Evolutionary conservation across 2,329 filamentous ascomycete species (phyloP), one percentile per base, ranked within the genome.

Genomic region (Geoglossum cookeanum): DNA sequence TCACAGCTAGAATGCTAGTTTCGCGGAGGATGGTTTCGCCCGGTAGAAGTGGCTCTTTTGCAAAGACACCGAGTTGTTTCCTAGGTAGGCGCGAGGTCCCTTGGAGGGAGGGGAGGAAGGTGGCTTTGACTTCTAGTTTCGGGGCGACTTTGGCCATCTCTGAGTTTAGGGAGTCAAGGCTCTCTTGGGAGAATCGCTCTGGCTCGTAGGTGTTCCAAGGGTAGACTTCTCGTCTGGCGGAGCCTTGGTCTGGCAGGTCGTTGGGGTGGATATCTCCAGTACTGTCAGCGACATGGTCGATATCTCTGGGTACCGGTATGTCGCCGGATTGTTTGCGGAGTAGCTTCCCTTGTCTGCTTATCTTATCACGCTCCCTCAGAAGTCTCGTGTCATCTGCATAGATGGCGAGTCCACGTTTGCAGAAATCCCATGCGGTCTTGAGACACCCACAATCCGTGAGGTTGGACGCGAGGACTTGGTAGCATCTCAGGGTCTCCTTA

Each of bases 1-100:
- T 92, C 51, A 87, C 90, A 1, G 90, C 95, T 45, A 98, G 73
- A 6, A 95, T 77, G 7, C 89, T 92, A 60, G 84, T 86, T 66
- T 98, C 92, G 53, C 79, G 74, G 33, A 98, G 76, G 1, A 96
- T 81, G 4, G 77, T 74, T 67, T 94, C 85, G 8, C 85, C 86
- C 0, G 88, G 80, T 0, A 74, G 71, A 42, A 97, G 86, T 62
- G 94, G 83, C 61, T 86, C 78, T 63, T 81, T 87, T 6, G 90
- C 91, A 67, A 97, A 97, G 3, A 98, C 77, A 3, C 92, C 92
- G 0, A 98, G 78, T 75, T 76, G 45, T 72, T 71, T n/a, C 75
- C 72, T 61, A 73, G 74, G 30, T 65, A 65, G 59, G 76, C 73
- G 37, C 17, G 32, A 2, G 15, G 63, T 63, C 33, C 62, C 64